A percentile compares a stretch with the other conserved stretches of the same genome.
phyloP scores from a whole-genome alignment of 2,329 filamentous ascomycete species.

The Fusarium buharicum region DNA sequence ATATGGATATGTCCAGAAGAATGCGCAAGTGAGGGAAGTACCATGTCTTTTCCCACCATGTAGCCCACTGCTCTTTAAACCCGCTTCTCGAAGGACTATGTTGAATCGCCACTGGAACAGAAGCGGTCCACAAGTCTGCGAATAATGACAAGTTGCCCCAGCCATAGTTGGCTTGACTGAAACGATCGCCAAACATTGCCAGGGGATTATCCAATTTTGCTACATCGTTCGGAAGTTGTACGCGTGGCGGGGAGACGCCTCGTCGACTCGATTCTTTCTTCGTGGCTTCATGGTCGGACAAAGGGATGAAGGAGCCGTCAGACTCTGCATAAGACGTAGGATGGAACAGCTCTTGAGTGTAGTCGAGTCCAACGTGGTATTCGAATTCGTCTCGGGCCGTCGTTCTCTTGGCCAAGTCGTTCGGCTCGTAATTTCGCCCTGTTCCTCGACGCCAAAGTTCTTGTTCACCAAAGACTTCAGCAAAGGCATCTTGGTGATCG shows the following conservation, averaged over 20 bases:
- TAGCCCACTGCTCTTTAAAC: conserved; percentile 22
- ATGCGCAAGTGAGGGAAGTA: conserved; percentile 29
- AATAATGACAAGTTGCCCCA: conserved; percentile 37
- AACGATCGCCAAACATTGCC: neutral
- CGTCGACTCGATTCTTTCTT: too few relatives aligned
- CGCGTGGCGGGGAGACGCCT: too few relatives aligned
- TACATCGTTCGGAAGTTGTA: conserved; percentile 18
- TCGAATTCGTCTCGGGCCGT: conserved; percentile 29
- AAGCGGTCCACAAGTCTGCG: conserved; percentile 31
- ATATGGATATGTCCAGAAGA: conserved; percentile 7
- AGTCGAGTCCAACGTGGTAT: conserved; percentile 42
- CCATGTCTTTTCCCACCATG: conserved; percentile 37
- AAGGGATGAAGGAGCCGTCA: conserved; percentile 35
- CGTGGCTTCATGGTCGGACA: conserved; percentile 4
- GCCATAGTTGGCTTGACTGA: neutral
- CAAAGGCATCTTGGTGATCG: conserved; percentile 45
- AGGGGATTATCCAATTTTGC: conserved; percentile 21
- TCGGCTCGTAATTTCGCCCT: neutral
- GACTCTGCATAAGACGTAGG: conserved; percentile 41
- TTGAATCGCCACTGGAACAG: conserved; percentile 33
- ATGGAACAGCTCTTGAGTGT: conserved; percentile 40
- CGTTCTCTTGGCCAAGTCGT: neutral
- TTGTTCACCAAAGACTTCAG: conserved; percentile 43
- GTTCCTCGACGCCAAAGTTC: conserved; percentile 21
- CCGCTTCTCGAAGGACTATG: conserved; percentile 30